Percentiles rank a stretch among this genome's conserved stretches.
These are phyloP conservation scores for Boeremia exigua DNA, from an alignment of 2,329 filamentous ascomycete species.

Conservation along the genomic window DNA sequence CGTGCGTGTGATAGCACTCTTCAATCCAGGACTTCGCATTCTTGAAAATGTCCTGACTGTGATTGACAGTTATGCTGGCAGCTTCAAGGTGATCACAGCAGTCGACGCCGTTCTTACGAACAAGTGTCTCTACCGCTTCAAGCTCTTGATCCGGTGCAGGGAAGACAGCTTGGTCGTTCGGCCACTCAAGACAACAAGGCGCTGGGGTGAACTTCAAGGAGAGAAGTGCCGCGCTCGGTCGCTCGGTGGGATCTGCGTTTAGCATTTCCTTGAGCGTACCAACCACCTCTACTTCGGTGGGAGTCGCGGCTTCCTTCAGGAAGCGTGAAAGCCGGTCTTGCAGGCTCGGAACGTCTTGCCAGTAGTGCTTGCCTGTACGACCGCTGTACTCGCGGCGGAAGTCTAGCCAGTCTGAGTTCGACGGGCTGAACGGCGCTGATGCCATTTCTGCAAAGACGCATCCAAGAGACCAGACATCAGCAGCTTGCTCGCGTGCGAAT, in stretches of 20 bases:
- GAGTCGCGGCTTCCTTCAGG: conserved; percentile 24
- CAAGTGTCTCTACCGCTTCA: conserved; percentile 31
- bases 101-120: conserved; percentile 25
- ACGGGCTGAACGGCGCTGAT: conserved; percentile 30
- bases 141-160: conserved; percentile 44
- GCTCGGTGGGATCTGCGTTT: conserved; percentile 32
- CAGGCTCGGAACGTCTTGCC: conserved; percentile 41
- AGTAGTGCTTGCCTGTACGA: conserved; percentile 44
- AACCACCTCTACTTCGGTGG: conserved; percentile 32
- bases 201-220: conserved; percentile 44
- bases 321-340: conserved; percentile 36
- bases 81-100: conserved; percentile 21
- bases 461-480: conserved; percentile 92
- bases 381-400: conserved; percentile 40
- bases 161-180: conserved; percentile 41
- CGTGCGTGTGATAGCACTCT: conserved; percentile 36
- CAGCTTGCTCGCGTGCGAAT: conserved; percentile 36
- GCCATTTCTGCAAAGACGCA: conserved; percentile 98
- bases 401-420: conserved; percentile 30
- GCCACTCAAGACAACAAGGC: conserved; percentile 47
- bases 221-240: conserved; percentile 40
- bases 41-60: conserved; percentile 9
- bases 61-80: neutral
- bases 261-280: conserved; percentile 43
- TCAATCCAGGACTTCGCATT: conserved; percentile 39